Conservation (phyloP, 495 filamentous ascomycete species). For the Hyaloscypha finlandica region DNA sequence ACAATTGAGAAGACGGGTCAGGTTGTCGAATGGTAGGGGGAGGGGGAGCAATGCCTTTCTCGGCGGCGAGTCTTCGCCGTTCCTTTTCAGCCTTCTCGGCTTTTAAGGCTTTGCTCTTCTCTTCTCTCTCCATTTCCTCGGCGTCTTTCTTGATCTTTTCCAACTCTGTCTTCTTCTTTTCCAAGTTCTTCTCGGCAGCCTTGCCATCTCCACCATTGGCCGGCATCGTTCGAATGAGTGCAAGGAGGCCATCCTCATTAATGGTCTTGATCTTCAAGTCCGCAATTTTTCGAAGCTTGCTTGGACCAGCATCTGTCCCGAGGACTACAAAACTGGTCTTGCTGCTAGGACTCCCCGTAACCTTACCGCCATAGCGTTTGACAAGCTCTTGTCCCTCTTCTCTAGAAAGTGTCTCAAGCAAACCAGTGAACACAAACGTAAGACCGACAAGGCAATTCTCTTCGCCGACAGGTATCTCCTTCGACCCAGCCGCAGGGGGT, state of each 20-base stretch:
- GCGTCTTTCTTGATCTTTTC: constrained; percentile 76
- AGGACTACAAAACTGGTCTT: constrained; percentile 95
- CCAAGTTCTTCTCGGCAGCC: constrained; percentile 79
- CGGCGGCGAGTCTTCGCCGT: constrained; percentile 44
- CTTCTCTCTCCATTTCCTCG: constrained; percentile 74
- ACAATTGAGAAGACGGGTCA: constrained; percentile 61
- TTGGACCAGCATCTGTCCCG: constrained; percentile 87
- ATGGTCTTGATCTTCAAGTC: constrained; percentile 82
- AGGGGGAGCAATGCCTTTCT: constrained; percentile 34
- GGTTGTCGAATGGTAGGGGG: constrained; percentile 34
- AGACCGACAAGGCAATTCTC: constrained; percentile 93
- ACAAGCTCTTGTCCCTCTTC: constrained; percentile 87
- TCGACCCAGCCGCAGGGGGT: constrained; percentile 61
- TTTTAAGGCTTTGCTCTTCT: constrained; percentile 54
- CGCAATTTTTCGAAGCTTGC: constrained; percentile 86
- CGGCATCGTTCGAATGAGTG: constrained; percentile 80
- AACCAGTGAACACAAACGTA: constrained; percentile 94
- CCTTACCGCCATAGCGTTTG: constrained; percentile 91
- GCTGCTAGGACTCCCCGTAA: constrained; percentile 78
- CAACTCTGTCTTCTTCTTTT: constrained; percentile 80
- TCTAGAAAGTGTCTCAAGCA: constrained; percentile 74
- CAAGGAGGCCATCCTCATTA: constrained; percentile 88
- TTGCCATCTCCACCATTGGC: constrained; percentile 83
- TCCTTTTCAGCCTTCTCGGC: constrained; percentile 50
- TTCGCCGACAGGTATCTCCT: constrained; percentile 77